Conservation (phyloP, 768 basidiomycete species). For the Gautieria morchelliformis region DNA sequence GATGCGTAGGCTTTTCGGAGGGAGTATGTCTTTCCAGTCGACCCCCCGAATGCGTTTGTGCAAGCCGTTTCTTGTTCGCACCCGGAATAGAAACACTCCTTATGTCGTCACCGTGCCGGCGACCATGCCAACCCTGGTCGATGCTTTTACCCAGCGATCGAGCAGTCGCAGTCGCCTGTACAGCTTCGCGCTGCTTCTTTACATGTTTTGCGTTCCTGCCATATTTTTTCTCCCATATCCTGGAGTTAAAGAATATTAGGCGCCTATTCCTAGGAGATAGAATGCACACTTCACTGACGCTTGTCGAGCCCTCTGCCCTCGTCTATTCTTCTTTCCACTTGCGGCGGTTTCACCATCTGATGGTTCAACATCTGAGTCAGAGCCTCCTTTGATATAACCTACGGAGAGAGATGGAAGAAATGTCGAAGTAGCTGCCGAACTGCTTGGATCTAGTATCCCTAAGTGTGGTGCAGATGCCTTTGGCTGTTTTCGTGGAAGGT, state of each 20-base stretch:
- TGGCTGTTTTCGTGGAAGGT: slow-evolving; percentile 12
- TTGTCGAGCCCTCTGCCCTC: slow-evolving; percentile 88
- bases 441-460: slow-evolving; percentile 12
- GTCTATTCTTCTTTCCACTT: slow-evolving; percentile 66
- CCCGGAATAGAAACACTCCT: neutral
- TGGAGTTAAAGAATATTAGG: slow-evolving; percentile 23
- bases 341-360: slow-evolving; percentile 46
- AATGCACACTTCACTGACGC: slow-evolving; percentile 52
- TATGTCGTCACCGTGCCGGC: neutral
- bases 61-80: neutral
- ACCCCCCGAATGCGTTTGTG: neutral
- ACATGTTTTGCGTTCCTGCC: slow-evolving; percentile 88
- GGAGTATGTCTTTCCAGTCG: neutral
- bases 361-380: slow-evolving; percentile 66
- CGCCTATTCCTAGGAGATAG: neutral
- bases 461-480: slow-evolving; percentile 5
- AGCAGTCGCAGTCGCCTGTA: slow-evolving; percentile 8
- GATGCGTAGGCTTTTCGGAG: slow-evolving; percentile 55
- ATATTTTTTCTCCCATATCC: slow-evolving; percentile 98
- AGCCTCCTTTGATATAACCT: slow-evolving; percentile 75
- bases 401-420: slow-evolving; percentile 87
- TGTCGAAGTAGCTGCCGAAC: slow-evolving; percentile 32
- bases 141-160: slow-evolving; percentile 4
- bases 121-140: neutral
- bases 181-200: slow-evolving; percentile 41